Evolutionary conservation across 306 rosid species (phyloP).

Genomic region (Vigna nakashimae): DNA sequence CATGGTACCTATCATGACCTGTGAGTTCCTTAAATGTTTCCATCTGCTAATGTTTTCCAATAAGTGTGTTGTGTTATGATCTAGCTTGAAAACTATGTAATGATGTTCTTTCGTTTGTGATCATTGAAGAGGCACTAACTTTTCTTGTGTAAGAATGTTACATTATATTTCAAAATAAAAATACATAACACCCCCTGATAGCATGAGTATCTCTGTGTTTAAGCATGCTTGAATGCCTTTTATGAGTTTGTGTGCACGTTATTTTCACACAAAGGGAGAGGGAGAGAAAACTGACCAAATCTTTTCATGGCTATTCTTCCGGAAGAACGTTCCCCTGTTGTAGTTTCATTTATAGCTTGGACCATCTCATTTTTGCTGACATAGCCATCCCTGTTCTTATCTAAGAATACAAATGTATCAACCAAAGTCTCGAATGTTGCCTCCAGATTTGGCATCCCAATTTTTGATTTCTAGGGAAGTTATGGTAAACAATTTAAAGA

Average conservation of each 20-base stretch:
- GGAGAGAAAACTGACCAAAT: constrained; percentile 72
- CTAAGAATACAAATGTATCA: constrained; percentile 91
- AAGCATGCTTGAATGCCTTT: constrained; percentile 16
- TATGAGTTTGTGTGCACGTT: constrained; percentile 16
- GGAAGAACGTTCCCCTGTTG: constrained; percentile 86
- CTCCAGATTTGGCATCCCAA: constrained; percentile 81
- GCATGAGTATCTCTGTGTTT: background rate
- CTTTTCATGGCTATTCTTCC: constrained; percentile 89
- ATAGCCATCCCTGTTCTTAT: constrained; percentile 91
- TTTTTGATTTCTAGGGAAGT: constrained; percentile 70
- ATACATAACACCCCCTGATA: constrained; percentile 15
- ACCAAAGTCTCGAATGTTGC: constrained; percentile 89
- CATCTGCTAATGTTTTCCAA: constrained; percentile 10
- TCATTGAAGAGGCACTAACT: constrained; percentile 9
- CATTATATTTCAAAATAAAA: constrained; percentile 1
- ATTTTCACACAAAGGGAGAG: background rate
- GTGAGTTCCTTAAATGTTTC: constrained; percentile 26
- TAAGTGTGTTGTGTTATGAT: constrained; percentile 4
- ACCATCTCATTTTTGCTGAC: constrained; percentile 96
- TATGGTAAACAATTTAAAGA: constrained; percentile 49
- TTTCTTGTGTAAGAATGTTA: constrained; percentile 35
- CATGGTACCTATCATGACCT: background rate
- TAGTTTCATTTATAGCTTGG: constrained; percentile 83
- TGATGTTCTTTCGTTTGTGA: background rate
- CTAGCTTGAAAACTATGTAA: constrained; percentile 36